Evolutionary conservation across 2,329 filamentous ascomycete species (phyloP), one percentile per base, ranked within the genome.

Genomic region (Claviceps sp.): DNA sequence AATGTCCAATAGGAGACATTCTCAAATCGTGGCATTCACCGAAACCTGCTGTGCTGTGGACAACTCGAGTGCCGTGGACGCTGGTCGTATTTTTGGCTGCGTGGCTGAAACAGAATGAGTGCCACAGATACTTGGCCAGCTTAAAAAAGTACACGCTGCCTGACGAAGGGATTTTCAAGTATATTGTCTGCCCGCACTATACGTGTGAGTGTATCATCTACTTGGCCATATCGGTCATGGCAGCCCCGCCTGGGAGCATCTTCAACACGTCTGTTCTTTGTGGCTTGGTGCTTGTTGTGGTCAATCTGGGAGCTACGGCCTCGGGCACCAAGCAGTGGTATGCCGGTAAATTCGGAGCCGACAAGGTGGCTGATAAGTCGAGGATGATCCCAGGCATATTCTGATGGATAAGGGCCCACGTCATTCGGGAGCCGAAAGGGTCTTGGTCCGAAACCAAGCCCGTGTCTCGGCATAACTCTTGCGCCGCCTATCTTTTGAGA

Each of bases 181-280:
- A 75, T 53, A 67, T 94, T 22, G 69, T 96, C 41, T 94, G 87
- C 60, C 89, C 93, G 18, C 93, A 98, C 68, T 98, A 97, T 67
- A 86, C 86, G 3, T 88, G 85, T 61, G 93, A 97, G 70, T 90
- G 87, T 63, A 64, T 85, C 42, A 80, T 96, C 54, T 97, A 98
- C 65, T 63, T 89, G 20, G 77, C 84, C n/a, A 69, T 98, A 57
- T 78, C 88, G 2, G 68, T 93, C 46, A 66, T 85, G 41, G 82
- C 84, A 34, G 89, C 90, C 1, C 89, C 90, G 0, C 61, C 69
- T 7, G 85, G 82, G 11, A 67, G 72, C 36, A 56, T 77, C 52
- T 65, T 88, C 54, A 96, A 95, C 67, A 78, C 72, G 63, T 91
- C 90, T 0, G 65, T 96, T 44, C 61, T 86, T 38, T 79, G 79